Conservation (phyloP, 495 filamentous ascomycete species). For the Talaromyces borbonicus region DNA sequence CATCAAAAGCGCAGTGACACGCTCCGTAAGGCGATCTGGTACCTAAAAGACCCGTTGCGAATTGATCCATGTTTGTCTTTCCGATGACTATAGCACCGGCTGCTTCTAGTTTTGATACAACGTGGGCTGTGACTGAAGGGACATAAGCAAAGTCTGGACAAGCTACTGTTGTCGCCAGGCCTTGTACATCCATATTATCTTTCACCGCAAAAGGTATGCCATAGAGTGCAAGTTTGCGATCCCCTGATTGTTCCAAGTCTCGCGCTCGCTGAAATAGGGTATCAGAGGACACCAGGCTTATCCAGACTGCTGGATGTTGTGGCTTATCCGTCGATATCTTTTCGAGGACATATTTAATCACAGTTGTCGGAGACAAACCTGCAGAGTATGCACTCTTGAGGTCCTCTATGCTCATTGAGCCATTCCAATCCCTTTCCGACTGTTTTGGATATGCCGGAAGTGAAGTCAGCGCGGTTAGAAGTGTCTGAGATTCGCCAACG, state of each 20-base stretch:
- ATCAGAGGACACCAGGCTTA: slow-evolving; percentile 31
- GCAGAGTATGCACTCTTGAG: slow-evolving; percentile 27
- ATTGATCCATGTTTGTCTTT: slow-evolving; percentile 93
- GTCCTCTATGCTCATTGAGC: slow-evolving; percentile 22
- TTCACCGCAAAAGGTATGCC: slow-evolving; percentile 56
- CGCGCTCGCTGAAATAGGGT: slow-evolving; percentile 31
- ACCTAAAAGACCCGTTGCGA: slow-evolving; percentile 70
- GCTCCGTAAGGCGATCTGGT: slow-evolving; percentile 39
- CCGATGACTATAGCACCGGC: slow-evolving; percentile 58
- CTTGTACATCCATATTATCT: slow-evolving; percentile 51
- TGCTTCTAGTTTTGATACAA: slow-evolving; percentile 54
- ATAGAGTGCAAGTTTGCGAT: slow-evolving; percentile 29
- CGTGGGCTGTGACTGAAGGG: slow-evolving; percentile 24
- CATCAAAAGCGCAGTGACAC: slow-evolving; percentile 39
- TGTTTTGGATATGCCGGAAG: slow-evolving; percentile 15
- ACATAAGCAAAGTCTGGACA: slow-evolving; percentile 43
- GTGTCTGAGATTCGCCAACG: slow-evolving; percentile 24
- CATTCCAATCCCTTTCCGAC: slow-evolving; percentile 30
- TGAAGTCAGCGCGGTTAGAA: slow-evolving; percentile 17
- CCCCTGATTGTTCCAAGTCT: slow-evolving; percentile 30
- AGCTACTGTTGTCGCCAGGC: slow-evolving; percentile 47
- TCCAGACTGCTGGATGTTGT: slow-evolving; percentile 46
- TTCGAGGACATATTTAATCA: slow-evolving; percentile 30
- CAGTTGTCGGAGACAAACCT: slow-evolving; percentile 33
- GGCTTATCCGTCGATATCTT: slow-evolving; percentile 34